Evolutionary conservation across 1,284 basidiomycete genomes (phyloP), one percentile per base, ranked within the genome.

Genomic region (Ganoderma lingzhi): DNA sequence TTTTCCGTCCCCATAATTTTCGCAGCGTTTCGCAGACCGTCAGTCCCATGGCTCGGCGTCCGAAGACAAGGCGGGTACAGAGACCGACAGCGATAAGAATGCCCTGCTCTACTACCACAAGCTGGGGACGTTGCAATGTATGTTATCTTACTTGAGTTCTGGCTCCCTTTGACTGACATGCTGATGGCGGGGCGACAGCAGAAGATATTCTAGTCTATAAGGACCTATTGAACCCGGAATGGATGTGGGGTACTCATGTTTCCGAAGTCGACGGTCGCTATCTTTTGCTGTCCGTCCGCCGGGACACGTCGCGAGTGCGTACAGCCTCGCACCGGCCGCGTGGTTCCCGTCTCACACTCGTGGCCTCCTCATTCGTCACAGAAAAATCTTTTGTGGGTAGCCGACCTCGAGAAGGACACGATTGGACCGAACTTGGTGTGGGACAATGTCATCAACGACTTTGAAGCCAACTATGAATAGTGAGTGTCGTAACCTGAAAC

Each of bases 51-150:
- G 85, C 5, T 76, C 79, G 45, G 83, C 83, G n/a, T 81, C 80
- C 3, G 85, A 86, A 70, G 87, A 88, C 74, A 84, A 86, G 62
- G 87, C 87, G 53, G 89, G 90, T 6, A 90, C 87, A 23, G 88
- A 91, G 73, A 93, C 90, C 0, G 84, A 86, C 28, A 84, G 84
- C 48, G 92, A 94, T 78, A 78, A 85, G 71, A 86, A 94, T 75
- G 91, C 93, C 0, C 89, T 88, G 88, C 78, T 95, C 19, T 93
- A 88, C 77, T 95, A 93, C 78, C 93, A 95, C 76, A 84, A 82
- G 60, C 74, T 95, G 61, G 90, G 90, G 48, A 93, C 92, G 6
- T 74, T 84, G 19, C 93, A 94, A 79, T 85, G 92, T 92, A 79
- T 68, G 83, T 78, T 63, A 28, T 41, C 56, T 55, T 37, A 35